A percentile compares a stretch with the other conserved stretches of the same genome.
These are phyloP conservation scores for Delonix regia DNA, from an alignment of 306 rosid species.

Conservation along the genomic window DNA sequence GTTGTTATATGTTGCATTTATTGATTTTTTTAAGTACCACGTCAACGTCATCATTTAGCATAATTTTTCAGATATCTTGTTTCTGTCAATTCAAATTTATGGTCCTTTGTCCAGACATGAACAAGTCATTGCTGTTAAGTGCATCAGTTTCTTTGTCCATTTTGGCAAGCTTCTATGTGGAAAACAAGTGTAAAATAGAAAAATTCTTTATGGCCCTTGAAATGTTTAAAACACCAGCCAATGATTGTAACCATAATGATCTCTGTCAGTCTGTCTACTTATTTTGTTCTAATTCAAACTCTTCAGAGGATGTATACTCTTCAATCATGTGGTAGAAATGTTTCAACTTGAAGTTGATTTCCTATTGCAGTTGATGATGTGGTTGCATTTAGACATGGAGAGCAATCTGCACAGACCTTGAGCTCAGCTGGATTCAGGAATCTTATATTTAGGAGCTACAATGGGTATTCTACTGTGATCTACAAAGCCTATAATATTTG, in stretches of 20 bases:
- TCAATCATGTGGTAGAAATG: constrained; percentile 1
- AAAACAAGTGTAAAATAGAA: neutral
- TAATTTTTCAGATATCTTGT: neutral
- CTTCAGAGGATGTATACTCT: neutral
- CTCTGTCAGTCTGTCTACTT: neutral
- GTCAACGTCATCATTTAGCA: constrained; percentile 10
- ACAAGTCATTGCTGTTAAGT: neutral
- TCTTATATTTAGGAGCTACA: constrained; percentile 74
- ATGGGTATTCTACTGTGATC: constrained; percentile 57
- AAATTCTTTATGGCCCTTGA: neutral
- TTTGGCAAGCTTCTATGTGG: neutral
- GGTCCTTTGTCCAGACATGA: neutral
- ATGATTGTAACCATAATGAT: neutral
- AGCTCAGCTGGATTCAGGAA: constrained; percentile 80
- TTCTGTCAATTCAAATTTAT: neutral
- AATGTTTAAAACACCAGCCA: neutral
- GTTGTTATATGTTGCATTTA: neutral
- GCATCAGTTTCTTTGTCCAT: neutral
- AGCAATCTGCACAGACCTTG: constrained; percentile 77
- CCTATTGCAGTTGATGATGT: constrained; percentile 78
- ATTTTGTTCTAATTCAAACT: constrained; percentile 17
- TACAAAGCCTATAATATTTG: constrained; percentile 7
- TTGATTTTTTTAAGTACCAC: neutral
- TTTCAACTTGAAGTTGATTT: neutral
- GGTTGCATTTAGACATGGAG: constrained; percentile 74